These are phyloP conservation scores for Dacryopinax primogenitus DNA, from an alignment of 768 basidiomycete species.

Conservation along the genomic window DNA sequence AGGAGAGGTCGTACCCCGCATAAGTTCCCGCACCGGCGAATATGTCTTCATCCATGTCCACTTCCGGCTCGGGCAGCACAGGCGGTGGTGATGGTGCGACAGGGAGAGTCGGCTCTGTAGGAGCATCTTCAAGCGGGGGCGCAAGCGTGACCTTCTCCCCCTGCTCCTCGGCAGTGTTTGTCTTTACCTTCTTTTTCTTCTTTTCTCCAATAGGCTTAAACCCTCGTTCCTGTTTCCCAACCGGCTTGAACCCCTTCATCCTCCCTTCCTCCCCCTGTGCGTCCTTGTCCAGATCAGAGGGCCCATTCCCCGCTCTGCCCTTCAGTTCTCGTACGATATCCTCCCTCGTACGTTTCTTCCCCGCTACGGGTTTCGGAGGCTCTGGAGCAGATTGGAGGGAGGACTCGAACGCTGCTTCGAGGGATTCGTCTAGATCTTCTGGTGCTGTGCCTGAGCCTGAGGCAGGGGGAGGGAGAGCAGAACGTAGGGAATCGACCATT, in stretches of 20 bases:
- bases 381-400: neutral
- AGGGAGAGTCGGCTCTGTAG: constrained; percentile 18
- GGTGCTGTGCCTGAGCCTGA: neutral
- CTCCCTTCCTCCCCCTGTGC: constrained; percentile 18
- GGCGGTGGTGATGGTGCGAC: neutral
- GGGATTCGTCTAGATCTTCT: neutral
- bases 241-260: constrained; percentile 35
- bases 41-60: constrained; percentile 62
- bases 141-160: constrained; percentile 18
- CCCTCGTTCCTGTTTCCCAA: constrained; percentile 34
- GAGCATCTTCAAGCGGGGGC: constrained; percentile 19
- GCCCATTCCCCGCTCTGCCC: constrained; percentile 33
- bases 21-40: constrained; percentile 81
- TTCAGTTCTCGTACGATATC: constrained; percentile 65
- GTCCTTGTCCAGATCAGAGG: constrained; percentile 18
- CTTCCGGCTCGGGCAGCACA: constrained; percentile 25
- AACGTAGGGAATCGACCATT: neutral
- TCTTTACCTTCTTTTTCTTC: constrained; percentile 49
- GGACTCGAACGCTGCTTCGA: neutral
- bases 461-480: neutral
- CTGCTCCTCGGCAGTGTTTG: constrained; percentile 24
- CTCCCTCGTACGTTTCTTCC: constrained; percentile 61
- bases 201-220: constrained; percentile 33
- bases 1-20: constrained; percentile 48
- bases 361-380: neutral